These are phyloP conservation scores for Phytopythium montanum DNA, from an alignment of 352 stramenopile species.

Conservation along the genomic window DNA sequence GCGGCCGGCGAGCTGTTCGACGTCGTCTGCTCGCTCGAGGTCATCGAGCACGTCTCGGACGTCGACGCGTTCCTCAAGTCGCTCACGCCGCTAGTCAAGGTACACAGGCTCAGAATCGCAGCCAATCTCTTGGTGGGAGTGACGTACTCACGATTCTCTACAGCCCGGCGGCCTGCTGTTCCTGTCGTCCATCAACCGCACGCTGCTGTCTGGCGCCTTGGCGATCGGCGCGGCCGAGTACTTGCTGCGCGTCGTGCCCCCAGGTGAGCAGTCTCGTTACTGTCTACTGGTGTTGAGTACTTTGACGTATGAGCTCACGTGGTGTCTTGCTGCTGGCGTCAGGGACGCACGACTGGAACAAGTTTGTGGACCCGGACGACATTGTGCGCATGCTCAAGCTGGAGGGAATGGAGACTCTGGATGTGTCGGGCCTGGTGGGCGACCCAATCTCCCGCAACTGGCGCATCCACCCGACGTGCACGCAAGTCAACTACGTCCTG, in stretches of 20 bases:
- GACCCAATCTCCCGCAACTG: slow-evolving; percentile 71
- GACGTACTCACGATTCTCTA: slow-evolving; percentile 1
- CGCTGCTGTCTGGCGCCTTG: slow-evolving; percentile 52
- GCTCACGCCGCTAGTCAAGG: slow-evolving; percentile 79
- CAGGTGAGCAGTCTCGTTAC: slow-evolving; percentile 17
- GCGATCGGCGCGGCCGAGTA: slow-evolving; percentile 79
- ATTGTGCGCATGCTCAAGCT: slow-evolving; percentile 52
- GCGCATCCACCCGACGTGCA: slow-evolving; percentile 70
- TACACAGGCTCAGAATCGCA: slow-evolving; percentile 9
- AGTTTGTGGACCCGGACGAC: slow-evolving; percentile 76
- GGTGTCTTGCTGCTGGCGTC: neutral
- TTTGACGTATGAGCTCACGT: neutral
- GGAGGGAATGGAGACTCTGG: slow-evolving; percentile 52
- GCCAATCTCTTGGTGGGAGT: neutral
- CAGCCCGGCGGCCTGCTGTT: slow-evolving; percentile 76
- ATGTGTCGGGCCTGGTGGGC: slow-evolving; percentile 78
- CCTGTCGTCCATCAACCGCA: slow-evolving; percentile 86
- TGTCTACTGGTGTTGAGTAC: neutral
- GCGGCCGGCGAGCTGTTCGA: slow-evolving; percentile 68
- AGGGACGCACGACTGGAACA: slow-evolving; percentile 85
- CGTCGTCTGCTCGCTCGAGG: slow-evolving; percentile 84
- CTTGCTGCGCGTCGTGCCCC: slow-evolving; percentile 64
- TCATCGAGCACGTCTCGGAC: slow-evolving; percentile 82
- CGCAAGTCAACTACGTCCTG: slow-evolving; percentile 82
- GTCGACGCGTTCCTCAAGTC: slow-evolving; percentile 64